Percentiles rank a stretch among this genome's conserved stretches.
Conservation (phyloP, 2,329 filamentous ascomycete species). For the Trichoderma sp. region DNA sequence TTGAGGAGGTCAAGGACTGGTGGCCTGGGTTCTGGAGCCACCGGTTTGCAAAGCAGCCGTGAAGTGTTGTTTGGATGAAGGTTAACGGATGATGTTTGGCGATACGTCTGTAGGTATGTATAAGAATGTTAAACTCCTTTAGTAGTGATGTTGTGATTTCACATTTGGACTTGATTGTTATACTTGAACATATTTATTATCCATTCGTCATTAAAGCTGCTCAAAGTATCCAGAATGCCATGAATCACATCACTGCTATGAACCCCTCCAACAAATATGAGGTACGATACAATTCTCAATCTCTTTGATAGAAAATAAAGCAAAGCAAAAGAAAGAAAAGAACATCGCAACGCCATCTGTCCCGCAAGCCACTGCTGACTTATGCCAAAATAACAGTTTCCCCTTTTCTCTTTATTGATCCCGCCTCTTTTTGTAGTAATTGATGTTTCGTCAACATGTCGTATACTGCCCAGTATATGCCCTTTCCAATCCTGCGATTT, state of each 20-base stretch:
- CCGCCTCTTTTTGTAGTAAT: not conserved
- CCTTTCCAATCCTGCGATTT: not conserved
- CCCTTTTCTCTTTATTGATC: not conserved
- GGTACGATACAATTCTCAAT: not conserved
- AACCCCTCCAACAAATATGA: not conserved
- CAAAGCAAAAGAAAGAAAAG: not conserved
- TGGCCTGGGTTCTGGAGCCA: slow-evolving; percentile 6
- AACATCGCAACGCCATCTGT: not conserved
- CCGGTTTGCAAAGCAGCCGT: not conserved
- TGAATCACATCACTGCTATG: not conserved
- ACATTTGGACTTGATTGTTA: not conserved
- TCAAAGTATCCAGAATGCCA: not conserved
- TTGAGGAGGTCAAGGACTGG: slow-evolving; percentile 23
- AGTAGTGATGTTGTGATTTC: not conserved
- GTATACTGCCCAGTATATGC: not conserved
- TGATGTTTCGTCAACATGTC: not conserved
- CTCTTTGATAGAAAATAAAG: not conserved
- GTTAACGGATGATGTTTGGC: not conserved
- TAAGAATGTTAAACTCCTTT: not conserved
- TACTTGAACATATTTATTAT: not conserved
- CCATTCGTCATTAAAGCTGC: not conserved
- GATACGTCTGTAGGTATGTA: not conserved
- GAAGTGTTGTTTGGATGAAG: not conserved
- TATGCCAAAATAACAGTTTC: not conserved
- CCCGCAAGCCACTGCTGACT: not conserved